Base-by-base conservation (phyloP, 768 basidiomycete genomes). In the Tephrocybe sp. region DNA sequence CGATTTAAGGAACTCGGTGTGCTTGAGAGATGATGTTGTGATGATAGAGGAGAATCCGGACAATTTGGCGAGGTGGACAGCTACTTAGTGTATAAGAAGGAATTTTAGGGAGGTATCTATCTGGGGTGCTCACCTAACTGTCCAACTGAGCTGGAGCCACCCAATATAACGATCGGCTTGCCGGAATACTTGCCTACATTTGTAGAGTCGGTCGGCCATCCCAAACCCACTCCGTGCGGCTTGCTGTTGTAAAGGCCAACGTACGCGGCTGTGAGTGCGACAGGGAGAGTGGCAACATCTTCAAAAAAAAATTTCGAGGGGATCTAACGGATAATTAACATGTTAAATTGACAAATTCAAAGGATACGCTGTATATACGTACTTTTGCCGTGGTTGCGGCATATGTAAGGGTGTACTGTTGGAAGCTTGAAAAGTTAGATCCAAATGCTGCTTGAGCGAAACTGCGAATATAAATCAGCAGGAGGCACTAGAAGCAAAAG, bases 161-260 rank as follows among this genome's bases (percentile, higher is more conserved):
- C 74, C 3, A 72, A 19, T n/a, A 74, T 58, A 18, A 74, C 24
- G 9, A 64, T 46, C 5, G 72, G 62, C 34, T 69, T 63, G 22
- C 66, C 65, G 19, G 56, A 36, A 42, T 61, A 65, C 25, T 60
- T 60, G n/a, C 57, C 66, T 3, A 60, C 59, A 1, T 64, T 69
- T 18, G 57, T 65, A n/a, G 54, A 51, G 18, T 60, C 54, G 64
- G 69, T 69, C 11, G 68, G 70, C 22, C 64, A 57, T 22, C 47
- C 50, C 25, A 67, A 49, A 1, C 58, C 70, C 1, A 59, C 52
- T 13, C 67, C 67, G 9, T 52, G 4, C 7, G 65, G 63, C 2
- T 53, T 18, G 4, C 49, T 52, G n/a, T 56, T 54, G 57, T 70
- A 75, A 7, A 75, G 52, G 1, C 66, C 65, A 2, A 64, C 40